phyloP scores from a whole-genome alignment of 768 basidiomycete genomes.

The Pleurotus platypus region DNA sequence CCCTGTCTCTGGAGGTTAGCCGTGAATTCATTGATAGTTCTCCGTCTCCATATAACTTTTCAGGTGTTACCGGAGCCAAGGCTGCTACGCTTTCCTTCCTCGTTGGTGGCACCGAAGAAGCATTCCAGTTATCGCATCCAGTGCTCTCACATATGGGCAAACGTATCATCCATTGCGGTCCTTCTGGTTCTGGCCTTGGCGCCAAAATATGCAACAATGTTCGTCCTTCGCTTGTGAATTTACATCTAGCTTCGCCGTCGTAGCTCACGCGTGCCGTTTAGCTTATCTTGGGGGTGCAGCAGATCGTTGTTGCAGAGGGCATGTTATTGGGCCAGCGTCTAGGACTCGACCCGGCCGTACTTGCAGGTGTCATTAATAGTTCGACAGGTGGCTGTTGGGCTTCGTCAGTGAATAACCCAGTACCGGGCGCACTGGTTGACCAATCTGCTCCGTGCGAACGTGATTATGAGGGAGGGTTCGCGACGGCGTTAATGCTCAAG shows the following conservation, averaged over 20 bases:
- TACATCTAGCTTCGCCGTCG: background rate
- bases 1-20: conserved; percentile 87
- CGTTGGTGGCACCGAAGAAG: conserved; percentile 69
- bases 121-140: conserved; percentile 56
- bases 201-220: conserved; percentile 93
- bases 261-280: conserved; percentile 18
- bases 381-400: conserved; percentile 85
- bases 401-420: conserved; percentile 84
- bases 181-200: conserved; percentile 75
- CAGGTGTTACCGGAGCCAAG: conserved; percentile 83
- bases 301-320: conserved; percentile 83
- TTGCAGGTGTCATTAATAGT: conserved; percentile 83
- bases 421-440: conserved; percentile 65
- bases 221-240: conserved; percentile 19
- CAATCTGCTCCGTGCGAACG: conserved; percentile 81
- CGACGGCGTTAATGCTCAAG: conserved; percentile 81
- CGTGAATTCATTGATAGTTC: background rate
- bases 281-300: conserved; percentile 71
- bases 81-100: conserved; percentile 90
- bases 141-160: conserved; percentile 74
- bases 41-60: conserved; percentile 1
- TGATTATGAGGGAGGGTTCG: conserved; percentile 84
- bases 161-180: conserved; percentile 80
- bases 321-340: conserved; percentile 84
- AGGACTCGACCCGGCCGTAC: conserved; percentile 72